Evolutionary conservation across 2,329 filamentous ascomycete genomes (phyloP).

Genomic region (Chaetomium strumarium): DNA sequence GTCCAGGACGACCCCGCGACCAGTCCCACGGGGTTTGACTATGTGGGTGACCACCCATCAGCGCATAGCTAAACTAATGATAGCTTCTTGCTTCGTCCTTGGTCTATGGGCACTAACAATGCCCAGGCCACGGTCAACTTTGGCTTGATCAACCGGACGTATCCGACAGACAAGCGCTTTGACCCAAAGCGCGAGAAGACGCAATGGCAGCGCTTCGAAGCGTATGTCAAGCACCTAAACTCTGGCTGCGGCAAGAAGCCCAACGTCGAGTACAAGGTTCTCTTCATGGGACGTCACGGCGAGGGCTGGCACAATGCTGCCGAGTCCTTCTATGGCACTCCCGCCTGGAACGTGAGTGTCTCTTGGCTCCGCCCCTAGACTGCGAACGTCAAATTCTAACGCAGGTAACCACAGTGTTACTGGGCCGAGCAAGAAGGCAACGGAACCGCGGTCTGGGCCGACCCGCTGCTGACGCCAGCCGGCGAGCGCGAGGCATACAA

Average conservation of each 20-base stretch:
- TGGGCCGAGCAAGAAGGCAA: neutral
- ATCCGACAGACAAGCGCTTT: neutral
- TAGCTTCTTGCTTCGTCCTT: too few relatives aligned
- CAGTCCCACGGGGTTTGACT: neutral
- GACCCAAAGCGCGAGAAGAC: neutral
- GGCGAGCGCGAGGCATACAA: neutral
- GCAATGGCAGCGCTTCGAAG: constrained; percentile 1
- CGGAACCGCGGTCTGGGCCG: neutral
- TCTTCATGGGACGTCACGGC: constrained; percentile 1
- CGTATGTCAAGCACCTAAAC: neutral
- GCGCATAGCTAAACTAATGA: neutral
- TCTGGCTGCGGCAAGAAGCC: neutral
- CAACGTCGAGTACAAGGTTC: constrained; percentile 1
- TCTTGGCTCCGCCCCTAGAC: neutral
- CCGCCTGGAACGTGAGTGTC: constrained; percentile 3
- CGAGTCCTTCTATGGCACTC: constrained; percentile 4
- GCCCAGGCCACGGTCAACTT: neutral
- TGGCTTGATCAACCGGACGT: constrained; percentile 1
- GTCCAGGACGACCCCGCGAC: neutral
- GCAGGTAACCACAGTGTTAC: neutral
- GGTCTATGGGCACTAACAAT: too few relatives aligned
- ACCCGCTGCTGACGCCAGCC: neutral
- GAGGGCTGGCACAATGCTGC: constrained; percentile 5
- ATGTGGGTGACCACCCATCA: neutral
- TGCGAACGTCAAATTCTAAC: neutral